Evolutionary conservation across 2,329 filamentous ascomycete species (phyloP).

Genomic region (Karstenula rhodostoma): DNA sequence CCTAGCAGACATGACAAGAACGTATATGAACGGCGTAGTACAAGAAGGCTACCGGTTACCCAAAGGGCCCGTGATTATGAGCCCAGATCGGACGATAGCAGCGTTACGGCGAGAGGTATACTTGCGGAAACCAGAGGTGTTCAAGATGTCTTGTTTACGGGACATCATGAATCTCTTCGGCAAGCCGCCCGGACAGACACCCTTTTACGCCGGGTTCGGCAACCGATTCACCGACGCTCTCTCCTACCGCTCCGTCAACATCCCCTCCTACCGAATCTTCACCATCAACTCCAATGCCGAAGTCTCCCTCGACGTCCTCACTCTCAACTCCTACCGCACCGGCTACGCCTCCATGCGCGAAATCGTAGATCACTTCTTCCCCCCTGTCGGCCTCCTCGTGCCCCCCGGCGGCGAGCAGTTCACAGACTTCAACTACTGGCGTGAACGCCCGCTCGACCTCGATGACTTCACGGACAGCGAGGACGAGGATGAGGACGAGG

Average conservation of each 20-base stretch:
- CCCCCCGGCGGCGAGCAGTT: slow-evolving; percentile 92
- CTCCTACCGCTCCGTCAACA: slow-evolving; percentile 94
- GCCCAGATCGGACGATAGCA: slow-evolving; percentile 92
- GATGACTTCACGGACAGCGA: slow-evolving; percentile 91
- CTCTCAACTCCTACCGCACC: slow-evolving; percentile 92
- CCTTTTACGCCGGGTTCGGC: slow-evolving; percentile 97
- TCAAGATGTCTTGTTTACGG: slow-evolving; percentile 98
- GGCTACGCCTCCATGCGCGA: slow-evolving; percentile 98
- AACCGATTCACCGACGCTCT: slow-evolving; percentile 96
- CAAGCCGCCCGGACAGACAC: slow-evolving; percentile 68
- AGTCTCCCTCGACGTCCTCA: slow-evolving; percentile 88
- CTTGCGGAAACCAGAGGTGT: slow-evolving; percentile 94
- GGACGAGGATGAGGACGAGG: slow-evolving; percentile 60
- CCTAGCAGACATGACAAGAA: slow-evolving; percentile 87
- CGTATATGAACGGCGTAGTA: slow-evolving; percentile 86
- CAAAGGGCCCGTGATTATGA: slow-evolving; percentile 91
- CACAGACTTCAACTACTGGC: slow-evolving; percentile 98
- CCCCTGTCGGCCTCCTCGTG: slow-evolving; percentile 84
- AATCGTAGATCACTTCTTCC: slow-evolving; percentile 95
- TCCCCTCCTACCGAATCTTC: slow-evolving; percentile 92
- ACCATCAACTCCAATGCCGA: slow-evolving; percentile 99
- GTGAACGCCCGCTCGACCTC: slow-evolving; percentile 81
- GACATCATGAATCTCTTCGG: slow-evolving; percentile 91
- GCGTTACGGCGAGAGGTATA: slow-evolving; percentile 92
- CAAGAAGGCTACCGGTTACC: slow-evolving; percentile 89